Base-by-base conservation (phyloP, 2,329 filamentous ascomycete genomes). In the Scolecobasidium constrictum region DNA sequence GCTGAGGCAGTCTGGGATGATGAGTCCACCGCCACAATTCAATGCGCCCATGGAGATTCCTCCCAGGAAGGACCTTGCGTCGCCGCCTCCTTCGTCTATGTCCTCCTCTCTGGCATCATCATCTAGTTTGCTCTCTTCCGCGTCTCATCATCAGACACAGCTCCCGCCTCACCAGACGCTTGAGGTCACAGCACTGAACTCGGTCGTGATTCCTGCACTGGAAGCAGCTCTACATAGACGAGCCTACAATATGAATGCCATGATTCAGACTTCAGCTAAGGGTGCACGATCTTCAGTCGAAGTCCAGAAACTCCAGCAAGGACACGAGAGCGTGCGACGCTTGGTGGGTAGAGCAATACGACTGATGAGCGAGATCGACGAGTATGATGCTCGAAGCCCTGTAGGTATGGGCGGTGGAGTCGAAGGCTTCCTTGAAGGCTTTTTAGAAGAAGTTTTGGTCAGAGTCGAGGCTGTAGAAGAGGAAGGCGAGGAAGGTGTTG, bases 381-480 rank as follows among this genome's bases (percentile, higher is more conserved):
- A 83, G 49, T 84, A 81, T 62, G 92, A 98, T 62, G 83, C 82
- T 58, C 76, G 80, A 35, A 83, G 86, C 52, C 86, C 87, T 4
- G 86, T 96, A 9, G 86, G 87, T 1, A 95, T 96, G 90, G 90
- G 87, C 0, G 81, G 86, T 35, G 88, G 90, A 19, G 87, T 94
- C 2, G 79, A 80, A 35, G 86, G 84, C 1, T 93, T 96, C 52
- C 64, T 96, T 5, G 92, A 98, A 60, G 90, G 88, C 0, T 76
- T 96, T 48, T 66, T 98, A 23, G 92, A 98, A 60, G 92, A 98
- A 67, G 82, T 98, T 18, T 67, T 98, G 17, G 87, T 95, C 26
- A 69, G 92, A 44, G 86, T 96, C 12, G 90, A 96, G 65, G 85
- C 88, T 12, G 40, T 42, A 16, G 40, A 42, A 35, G 40, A 42